These are phyloP conservation scores for Apiospora rasikravindrae DNA, from an alignment of 2,329 filamentous ascomycete genomes.

Conservation along the genomic window DNA sequence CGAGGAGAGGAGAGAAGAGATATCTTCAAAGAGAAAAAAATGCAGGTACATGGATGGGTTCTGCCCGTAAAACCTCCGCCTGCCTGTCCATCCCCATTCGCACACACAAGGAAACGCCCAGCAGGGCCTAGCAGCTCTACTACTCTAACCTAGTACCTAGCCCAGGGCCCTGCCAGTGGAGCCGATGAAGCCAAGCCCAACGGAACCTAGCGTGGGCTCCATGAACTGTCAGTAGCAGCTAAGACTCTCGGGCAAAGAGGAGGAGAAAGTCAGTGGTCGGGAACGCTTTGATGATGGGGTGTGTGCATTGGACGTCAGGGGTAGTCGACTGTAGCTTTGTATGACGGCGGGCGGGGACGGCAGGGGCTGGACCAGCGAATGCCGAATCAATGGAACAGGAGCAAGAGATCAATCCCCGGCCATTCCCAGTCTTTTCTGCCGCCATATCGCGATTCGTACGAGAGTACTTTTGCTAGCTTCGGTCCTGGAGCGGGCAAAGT, in stretches of 20 bases:
- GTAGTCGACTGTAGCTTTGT: background rate
- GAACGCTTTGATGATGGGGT: background rate
- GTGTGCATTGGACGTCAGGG: background rate
- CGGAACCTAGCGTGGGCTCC: background rate
- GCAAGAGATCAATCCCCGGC: background rate
- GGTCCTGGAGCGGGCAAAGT: background rate
- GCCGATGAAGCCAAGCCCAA: no score
- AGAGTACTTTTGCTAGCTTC: background rate
- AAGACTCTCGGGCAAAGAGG: background rate
- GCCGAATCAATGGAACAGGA: background rate
- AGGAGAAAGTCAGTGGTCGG: background rate
- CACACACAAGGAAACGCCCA: background rate
- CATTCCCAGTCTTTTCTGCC: background rate
- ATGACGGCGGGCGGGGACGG: background rate
- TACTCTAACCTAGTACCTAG: no score
- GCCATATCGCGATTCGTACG: slow-evolving; percentile 12
- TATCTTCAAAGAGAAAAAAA: background rate
- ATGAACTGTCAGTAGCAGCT: background rate
- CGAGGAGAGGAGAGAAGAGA: background rate
- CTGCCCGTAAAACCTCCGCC: background rate
- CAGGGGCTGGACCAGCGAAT: slow-evolving; percentile 1
- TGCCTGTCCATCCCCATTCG: background rate
- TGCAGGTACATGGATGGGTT: background rate
- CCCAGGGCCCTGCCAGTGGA: no score
- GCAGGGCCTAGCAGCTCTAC: no score